phyloP scores from a whole-genome alignment of 176 grass and related monocot genomes.

The Carex cristatella region DNA sequence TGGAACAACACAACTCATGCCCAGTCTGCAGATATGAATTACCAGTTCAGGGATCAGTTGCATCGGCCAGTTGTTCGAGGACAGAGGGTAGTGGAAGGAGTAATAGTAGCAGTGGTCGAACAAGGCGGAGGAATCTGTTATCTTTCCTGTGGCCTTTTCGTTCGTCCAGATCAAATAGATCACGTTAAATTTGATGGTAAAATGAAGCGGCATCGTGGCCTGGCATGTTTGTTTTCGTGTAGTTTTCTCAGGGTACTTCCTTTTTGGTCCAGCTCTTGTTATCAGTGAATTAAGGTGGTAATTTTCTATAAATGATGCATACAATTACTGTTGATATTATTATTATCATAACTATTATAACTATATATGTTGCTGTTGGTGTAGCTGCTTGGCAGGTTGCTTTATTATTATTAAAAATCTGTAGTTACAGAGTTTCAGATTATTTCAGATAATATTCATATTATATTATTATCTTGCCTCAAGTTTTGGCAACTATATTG shows the following conservation, averaged over 20 bases:
- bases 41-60: slow-evolving; percentile 45
- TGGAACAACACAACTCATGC: slow-evolving; percentile 89
- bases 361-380: neutral
- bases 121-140: slow-evolving; percentile 59
- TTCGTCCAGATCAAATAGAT: slow-evolving; percentile 55
- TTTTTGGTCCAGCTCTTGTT: slow-evolving; percentile 2
- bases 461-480: neutral
- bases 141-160: slow-evolving; percentile 81
- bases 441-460: neutral
- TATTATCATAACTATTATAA: neutral
- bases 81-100: slow-evolving; percentile 54
- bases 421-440: neutral
- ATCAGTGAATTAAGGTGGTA: neutral
- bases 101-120: slow-evolving; percentile 43
- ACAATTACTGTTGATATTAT: neutral
- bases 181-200: slow-evolving; percentile 43
- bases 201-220: neutral
- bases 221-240: neutral
- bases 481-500: neutral
- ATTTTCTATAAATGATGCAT: neutral
- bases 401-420: neutral
- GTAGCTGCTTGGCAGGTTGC: neutral
- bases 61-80: slow-evolving; percentile 36
- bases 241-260: neutral
- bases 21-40: slow-evolving; percentile 83